Conservation (phyloP, 2,329 filamentous ascomycete species). For the Claviceps arundinis region DNA sequence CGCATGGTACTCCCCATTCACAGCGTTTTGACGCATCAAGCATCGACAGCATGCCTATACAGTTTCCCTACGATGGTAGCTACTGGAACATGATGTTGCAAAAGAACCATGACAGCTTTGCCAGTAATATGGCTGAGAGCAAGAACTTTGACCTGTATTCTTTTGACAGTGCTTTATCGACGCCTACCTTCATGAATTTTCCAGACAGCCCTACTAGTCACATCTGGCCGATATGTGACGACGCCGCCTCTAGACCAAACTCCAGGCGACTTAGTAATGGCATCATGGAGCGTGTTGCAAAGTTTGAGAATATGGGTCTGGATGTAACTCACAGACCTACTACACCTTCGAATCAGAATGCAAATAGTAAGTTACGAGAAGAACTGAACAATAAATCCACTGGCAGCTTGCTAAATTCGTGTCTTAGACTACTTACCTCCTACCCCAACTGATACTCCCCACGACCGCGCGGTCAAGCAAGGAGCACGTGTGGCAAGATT, state of each 20-base stretch:
- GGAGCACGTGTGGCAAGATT: slow-evolving; percentile 35
- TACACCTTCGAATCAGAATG: slow-evolving; percentile 50
- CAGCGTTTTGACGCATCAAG: slow-evolving; percentile 38
- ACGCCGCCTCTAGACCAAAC: slow-evolving; percentile 29
- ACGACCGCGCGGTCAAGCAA: slow-evolving; percentile 31
- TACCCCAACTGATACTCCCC: slow-evolving; percentile 54
- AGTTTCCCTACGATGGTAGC: slow-evolving; percentile 33
- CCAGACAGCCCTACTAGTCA: slow-evolving; percentile 31
- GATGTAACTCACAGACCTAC: slow-evolving; percentile 37
- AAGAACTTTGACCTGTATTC: slow-evolving; percentile 39
- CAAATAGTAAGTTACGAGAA: slow-evolving; percentile 35
- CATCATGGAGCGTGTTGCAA: slow-evolving; percentile 45
- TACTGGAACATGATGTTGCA: slow-evolving; percentile 32
- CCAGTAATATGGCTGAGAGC: slow-evolving; percentile 26
- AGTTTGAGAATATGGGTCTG: slow-evolving; percentile 41
- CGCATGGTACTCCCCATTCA: slow-evolving; percentile 40
- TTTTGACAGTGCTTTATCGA: slow-evolving; percentile 31
- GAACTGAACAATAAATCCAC: not conserved
- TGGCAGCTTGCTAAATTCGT: slow-evolving; percentile 4
- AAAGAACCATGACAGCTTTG: slow-evolving; percentile 32
- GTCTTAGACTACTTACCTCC: slow-evolving; percentile 47
- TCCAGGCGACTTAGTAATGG: slow-evolving; percentile 44
- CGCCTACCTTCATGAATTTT: slow-evolving; percentile 36
- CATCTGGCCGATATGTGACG: slow-evolving; percentile 34
- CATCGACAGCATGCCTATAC: slow-evolving; percentile 28